phyloP scores from a whole-genome alignment of 1,139 yeast species.

The Arxiozyma telluris region DNA sequence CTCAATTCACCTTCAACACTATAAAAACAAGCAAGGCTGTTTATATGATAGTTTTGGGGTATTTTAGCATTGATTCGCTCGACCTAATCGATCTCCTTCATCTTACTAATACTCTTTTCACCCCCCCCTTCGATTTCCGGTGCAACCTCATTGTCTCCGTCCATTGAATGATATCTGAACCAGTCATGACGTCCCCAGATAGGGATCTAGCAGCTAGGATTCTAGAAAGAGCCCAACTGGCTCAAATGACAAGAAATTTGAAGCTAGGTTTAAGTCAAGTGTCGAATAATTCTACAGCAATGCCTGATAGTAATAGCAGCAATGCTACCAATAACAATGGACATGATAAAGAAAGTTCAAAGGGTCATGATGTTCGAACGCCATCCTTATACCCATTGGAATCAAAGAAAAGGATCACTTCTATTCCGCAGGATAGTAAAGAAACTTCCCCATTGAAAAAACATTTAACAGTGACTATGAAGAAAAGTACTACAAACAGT shows the following conservation, averaged over 20 bases:
- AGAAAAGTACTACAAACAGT: not conserved
- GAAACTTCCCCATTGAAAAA: conserved; percentile 9
- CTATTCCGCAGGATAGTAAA: conserved; percentile 4
- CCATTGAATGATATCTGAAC: not conserved
- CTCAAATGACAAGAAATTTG: conserved; percentile 30
- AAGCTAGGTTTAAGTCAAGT: conserved; percentile 27
- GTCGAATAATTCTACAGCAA: conserved; percentile 10
- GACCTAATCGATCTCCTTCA: not conserved
- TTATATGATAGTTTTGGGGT: not conserved
- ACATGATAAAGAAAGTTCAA: not conserved
- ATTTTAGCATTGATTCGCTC: not conserved
- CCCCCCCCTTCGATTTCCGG: not conserved
- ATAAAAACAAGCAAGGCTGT: not conserved
- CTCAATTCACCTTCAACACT: not conserved
- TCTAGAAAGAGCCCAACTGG: conserved; percentile 29
- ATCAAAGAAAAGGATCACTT: conserved; percentile 6
- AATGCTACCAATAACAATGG: conserved; percentile 6
- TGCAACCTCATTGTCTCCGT: not conserved
- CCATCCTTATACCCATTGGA: conserved; percentile 4
- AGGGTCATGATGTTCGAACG: not conserved
- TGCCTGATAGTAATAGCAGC: not conserved
- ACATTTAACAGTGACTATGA: not conserved
- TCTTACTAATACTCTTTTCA: no score
- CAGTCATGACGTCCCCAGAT: conserved; percentile 15
- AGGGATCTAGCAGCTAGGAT: conserved; percentile 27